A percentile compares a stretch with the other conserved stretches of the same genome.
phyloP scores from a whole-genome alignment of 2,329 filamentous ascomycete genomes.

The Stagonosporopsis chrysanthemi region DNA sequence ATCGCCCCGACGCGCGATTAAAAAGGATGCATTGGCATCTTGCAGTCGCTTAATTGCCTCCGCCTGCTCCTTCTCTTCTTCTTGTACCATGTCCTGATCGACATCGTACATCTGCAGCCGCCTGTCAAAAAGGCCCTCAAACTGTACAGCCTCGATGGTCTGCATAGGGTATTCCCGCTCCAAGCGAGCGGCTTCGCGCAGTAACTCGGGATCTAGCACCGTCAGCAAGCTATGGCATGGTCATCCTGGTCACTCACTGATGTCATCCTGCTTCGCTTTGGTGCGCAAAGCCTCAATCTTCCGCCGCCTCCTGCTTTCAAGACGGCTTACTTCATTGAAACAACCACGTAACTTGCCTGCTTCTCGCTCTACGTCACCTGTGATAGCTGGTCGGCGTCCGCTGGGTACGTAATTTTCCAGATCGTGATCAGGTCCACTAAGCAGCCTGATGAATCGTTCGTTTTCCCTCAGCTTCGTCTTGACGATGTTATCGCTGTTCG shows the following conservation, averaged over 20 bases:
- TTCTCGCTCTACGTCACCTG: conserved; percentile 79
- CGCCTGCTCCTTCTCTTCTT: conserved; percentile 79
- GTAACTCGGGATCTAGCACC: conserved; percentile 71
- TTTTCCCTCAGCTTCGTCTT: conserved; percentile 80
- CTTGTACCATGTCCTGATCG: conserved; percentile 73
- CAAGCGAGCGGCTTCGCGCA: conserved; percentile 81
- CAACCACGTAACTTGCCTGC: conserved; percentile 78
- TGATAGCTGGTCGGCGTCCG: conserved; percentile 78
- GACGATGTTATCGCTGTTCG: conserved; percentile 72
- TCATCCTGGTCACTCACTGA: conserved; percentile 61
- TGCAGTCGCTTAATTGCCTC: conserved; percentile 72
- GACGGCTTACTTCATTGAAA: conserved; percentile 82
- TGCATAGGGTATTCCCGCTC: conserved; percentile 88
- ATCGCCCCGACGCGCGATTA: conserved; percentile 73
- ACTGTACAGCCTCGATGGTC: conserved; percentile 84
- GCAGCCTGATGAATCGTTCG: conserved; percentile 75
- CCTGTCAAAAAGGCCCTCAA: conserved; percentile 88
- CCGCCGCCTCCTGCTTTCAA: conserved; percentile 81
- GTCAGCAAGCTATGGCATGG: conserved; percentile 32
- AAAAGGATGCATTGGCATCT: conserved; percentile 80
- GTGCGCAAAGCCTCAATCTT: conserved; percentile 81
- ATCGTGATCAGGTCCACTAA: conserved; percentile 80
- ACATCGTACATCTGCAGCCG: conserved; percentile 82
- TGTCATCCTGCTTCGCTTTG: conserved; percentile 85
- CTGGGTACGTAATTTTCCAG: conserved; percentile 90